These are phyloP conservation scores for Chamaecyparis obtusa DNA, from an alignment of 75 land plant genomes.

Conservation along the genomic window DNA sequence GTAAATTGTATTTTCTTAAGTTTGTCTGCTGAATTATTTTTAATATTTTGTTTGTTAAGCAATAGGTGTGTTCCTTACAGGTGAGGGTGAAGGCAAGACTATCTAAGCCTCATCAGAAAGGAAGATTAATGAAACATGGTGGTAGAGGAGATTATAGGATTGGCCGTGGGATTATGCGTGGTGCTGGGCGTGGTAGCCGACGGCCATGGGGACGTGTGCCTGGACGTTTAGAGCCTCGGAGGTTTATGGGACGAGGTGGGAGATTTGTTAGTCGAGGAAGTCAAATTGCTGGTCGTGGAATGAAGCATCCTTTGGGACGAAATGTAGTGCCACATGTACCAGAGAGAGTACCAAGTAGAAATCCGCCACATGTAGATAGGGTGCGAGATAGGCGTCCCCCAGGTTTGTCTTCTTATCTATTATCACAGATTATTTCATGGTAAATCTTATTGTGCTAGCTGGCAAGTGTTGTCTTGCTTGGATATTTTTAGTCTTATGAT, in stretches of 20 bases:
- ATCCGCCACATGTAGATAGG: slow-evolving; percentile 23
- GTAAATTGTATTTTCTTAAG: slow-evolving; percentile 20
- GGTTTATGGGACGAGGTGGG: slow-evolving; percentile 19
- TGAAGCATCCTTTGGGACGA: slow-evolving; percentile 13
- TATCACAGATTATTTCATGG: background rate
- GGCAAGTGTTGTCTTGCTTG: background rate
- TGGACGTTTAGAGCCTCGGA: slow-evolving; percentile 11
- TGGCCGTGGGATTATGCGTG: slow-evolving; percentile 24
- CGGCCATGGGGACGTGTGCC: slow-evolving; percentile 18
- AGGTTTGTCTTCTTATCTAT: slow-evolving; percentile 14
- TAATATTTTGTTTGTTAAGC: background rate
- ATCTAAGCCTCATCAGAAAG: slow-evolving; percentile 74
- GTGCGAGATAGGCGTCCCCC: slow-evolving; percentile 57
- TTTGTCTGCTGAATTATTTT: background rate
- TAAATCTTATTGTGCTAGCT: background rate
- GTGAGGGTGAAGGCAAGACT: slow-evolving; percentile 78
- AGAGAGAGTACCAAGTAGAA: slow-evolving; percentile 19
- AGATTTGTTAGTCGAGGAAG: slow-evolving; percentile 18
- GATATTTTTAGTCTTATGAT: background rate
- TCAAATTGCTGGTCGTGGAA: slow-evolving; percentile 14
- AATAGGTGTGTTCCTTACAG: slow-evolving; percentile 20
- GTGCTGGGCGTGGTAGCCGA: slow-evolving; percentile 25
- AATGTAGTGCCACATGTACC: background rate
- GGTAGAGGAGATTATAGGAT: slow-evolving; percentile 45
- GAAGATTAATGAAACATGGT: slow-evolving; percentile 49